Conservation (phyloP, 1,284 basidiomycete species). For the Cystobasidium pallidum region DNA sequence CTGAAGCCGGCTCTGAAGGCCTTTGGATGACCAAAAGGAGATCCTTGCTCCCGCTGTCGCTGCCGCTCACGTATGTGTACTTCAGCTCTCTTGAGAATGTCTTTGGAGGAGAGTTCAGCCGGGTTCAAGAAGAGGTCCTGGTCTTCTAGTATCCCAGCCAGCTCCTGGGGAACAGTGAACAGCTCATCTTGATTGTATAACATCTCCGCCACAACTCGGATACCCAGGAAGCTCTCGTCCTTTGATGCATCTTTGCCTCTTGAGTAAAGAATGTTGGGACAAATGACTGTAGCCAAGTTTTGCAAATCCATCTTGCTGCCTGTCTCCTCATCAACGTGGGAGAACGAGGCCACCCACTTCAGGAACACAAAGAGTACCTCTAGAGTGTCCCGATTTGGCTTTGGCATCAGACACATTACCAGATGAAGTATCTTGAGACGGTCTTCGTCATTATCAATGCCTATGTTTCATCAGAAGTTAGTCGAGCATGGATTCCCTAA, state of each 20-base stretch:
- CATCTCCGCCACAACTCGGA: slow-evolving; percentile 78
- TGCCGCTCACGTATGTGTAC: slow-evolving; percentile 27
- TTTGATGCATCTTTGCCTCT: slow-evolving; percentile 82
- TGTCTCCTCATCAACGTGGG: slow-evolving; percentile 96
- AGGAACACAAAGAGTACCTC: slow-evolving; percentile 98
- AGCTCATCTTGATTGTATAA: slow-evolving; percentile 94
- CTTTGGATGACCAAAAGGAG: neutral
- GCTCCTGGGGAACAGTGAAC: slow-evolving; percentile 71
- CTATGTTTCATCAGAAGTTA: slow-evolving; percentile 58
- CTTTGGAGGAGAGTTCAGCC: slow-evolving; percentile 51
- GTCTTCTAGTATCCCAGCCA: slow-evolving; percentile 77
- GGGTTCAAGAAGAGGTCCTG: slow-evolving; percentile 72
- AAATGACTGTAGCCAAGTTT: slow-evolving; percentile 97
- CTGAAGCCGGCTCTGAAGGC: slow-evolving; percentile 13
- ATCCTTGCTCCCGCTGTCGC: slow-evolving; percentile 15
- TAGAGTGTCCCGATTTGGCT: slow-evolving; percentile 92
- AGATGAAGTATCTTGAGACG: slow-evolving; percentile 83
- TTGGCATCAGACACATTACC: slow-evolving; percentile 83
- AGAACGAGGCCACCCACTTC: slow-evolving; percentile 99
- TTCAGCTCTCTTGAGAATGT: slow-evolving; percentile 50
- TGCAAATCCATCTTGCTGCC: slow-evolving; percentile 97
- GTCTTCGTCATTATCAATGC: slow-evolving; percentile 73
- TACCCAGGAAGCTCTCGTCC: slow-evolving; percentile 91
- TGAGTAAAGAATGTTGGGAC: slow-evolving; percentile 89
- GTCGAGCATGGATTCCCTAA: neutral